Percentiles rank a stretch among this genome's conserved stretches.
Evolutionary conservation across 2,329 filamentous ascomycete species (phyloP).

Genomic region (Fusarium buxicola): DNA sequence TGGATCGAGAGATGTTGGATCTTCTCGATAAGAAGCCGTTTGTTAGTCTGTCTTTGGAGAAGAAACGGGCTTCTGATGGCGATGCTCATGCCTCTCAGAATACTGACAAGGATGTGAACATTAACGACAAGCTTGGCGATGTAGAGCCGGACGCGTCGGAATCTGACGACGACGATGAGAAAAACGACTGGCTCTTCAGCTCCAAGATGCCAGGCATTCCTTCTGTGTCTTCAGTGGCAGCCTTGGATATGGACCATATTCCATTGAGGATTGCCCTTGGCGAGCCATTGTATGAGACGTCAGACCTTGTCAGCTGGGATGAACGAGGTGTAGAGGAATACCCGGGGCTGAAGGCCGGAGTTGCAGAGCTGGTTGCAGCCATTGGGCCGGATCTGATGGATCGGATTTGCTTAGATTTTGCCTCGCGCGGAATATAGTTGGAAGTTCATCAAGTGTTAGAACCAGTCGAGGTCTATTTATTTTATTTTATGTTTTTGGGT

Average conservation of each 20-base stretch:
- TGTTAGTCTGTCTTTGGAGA: slow-evolving; percentile 58
- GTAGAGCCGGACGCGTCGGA: slow-evolving; percentile 5
- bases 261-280: slow-evolving; percentile 61
- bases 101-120: neutral
- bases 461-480: neutral
- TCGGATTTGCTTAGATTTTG: slow-evolving; percentile 69
- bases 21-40: slow-evolving; percentile 68
- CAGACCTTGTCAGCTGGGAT: slow-evolving; percentile 71
- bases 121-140: slow-evolving; percentile 6
- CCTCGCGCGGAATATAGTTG: slow-evolving; percentile 10
- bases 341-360: slow-evolving; percentile 67
- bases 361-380: slow-evolving; percentile 75
- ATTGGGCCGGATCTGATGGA: slow-evolving; percentile 70
- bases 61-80: slow-evolving; percentile 28
- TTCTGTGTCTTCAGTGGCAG: slow-evolving; percentile 62
- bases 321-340: slow-evolving; percentile 61
- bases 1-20: slow-evolving; percentile 64
- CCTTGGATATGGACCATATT: slow-evolving; percentile 69
- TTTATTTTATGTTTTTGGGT: too few species aligned
- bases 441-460: neutral
- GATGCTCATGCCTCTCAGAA: neutral
- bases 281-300: slow-evolving; percentile 54
- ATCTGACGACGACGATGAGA: slow-evolving; percentile 38
- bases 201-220: slow-evolving; percentile 76
- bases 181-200: slow-evolving; percentile 60